Percentiles rank a stretch among this genome's conserved stretches.
These are phyloP conservation scores for Brassica carinata DNA, from an alignment of 345 rosid species.

Conservation along the genomic window DNA sequence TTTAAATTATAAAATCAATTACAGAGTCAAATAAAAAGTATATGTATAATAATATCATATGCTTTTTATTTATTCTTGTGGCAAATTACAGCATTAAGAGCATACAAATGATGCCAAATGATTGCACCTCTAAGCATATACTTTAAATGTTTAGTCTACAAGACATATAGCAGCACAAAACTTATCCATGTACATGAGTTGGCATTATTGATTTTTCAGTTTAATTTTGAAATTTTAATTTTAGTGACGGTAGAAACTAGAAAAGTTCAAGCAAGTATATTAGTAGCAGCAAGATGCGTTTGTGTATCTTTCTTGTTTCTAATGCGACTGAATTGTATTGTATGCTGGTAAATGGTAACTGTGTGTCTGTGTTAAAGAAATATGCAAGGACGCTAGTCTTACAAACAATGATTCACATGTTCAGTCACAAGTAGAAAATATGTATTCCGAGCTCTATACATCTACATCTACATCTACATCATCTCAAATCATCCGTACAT, in stretches of 20 bases:
- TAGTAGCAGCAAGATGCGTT: not conserved
- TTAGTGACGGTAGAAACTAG: not conserved
- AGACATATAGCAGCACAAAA: slow-evolving; percentile 3
- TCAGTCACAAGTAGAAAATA: not conserved
- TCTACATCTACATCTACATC: not conserved
- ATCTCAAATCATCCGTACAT: slow-evolving; percentile 16
- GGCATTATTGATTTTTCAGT: not conserved
- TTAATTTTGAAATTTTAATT: not conserved
- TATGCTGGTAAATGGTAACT: not conserved
- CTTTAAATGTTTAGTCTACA: not conserved
- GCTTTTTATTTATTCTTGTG: not conserved
- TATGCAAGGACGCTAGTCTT: not conserved
- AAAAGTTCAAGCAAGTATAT: not conserved
- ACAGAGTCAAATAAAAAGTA: slow-evolving; percentile 33
- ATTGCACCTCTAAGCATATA: slow-evolving; percentile 7
- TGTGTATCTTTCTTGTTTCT: not conserved
- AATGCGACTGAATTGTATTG: not conserved
- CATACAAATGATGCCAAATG: slow-evolving; percentile 27
- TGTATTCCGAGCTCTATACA: not conserved
- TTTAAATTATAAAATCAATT: slow-evolving; percentile 24
- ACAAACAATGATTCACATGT: slow-evolving; percentile 7
- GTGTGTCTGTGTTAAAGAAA: not conserved
- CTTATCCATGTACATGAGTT: not conserved
- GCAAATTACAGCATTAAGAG: slow-evolving; percentile 31
- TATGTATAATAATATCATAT: slow-evolving; percentile 14